Evolutionary conservation across 2,329 filamentous ascomycete genomes (phyloP), one percentile per base, ranked within the genome.

Genomic region (Pestalotiopsis sp.): DNA sequence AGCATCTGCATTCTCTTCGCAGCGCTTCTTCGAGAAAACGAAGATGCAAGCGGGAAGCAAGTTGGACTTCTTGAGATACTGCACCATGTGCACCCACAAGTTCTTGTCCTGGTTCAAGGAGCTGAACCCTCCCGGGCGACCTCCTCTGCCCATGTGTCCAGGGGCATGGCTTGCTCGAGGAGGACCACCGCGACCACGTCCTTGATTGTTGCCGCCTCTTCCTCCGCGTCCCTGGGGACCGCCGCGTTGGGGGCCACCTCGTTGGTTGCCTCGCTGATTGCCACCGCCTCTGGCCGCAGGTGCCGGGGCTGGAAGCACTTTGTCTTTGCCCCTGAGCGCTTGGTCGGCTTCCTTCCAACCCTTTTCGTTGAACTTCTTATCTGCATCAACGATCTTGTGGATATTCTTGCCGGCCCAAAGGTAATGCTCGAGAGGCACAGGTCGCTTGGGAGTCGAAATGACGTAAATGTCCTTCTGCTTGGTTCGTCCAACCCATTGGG

Each of bases 401-500:
- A 97, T 96, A 48, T 91, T 89, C 78, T 98, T 98, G 68, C 91
- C 92, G 4, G 94, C 94, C 96, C 96, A 99, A 1, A 99, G 85
- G 75, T 95, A 99, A 78, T 99, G 96, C 75, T 99, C 96, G 2
- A 99, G 83, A 0, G 96, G 96, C 0, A 99, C 94, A 0, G 96
- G 96, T 68, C 96, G 89, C 79, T 99, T 99, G 0, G 94, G 91
- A 0, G 96, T 99, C 0, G 96, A 98, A 66, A 99, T 99, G 73
- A 99, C 96, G 77, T 98, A 99, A 40, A 99, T 98, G 75, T 99
- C 93, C 81, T 98, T 98, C 81, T 97, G 95, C 82, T 99, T 99
- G 0, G 96, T 99, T 64, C 96, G 88, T 11, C 96, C 96, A 26
- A 99, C 95, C 96, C 96, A 99, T 0, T 94, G 98, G 1, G 96